Evolutionary conservation across 2,329 filamentous ascomycete genomes (phyloP), one percentile per base, ranked within the genome.

Genomic region (Aspergillus hiratsukae): DNA sequence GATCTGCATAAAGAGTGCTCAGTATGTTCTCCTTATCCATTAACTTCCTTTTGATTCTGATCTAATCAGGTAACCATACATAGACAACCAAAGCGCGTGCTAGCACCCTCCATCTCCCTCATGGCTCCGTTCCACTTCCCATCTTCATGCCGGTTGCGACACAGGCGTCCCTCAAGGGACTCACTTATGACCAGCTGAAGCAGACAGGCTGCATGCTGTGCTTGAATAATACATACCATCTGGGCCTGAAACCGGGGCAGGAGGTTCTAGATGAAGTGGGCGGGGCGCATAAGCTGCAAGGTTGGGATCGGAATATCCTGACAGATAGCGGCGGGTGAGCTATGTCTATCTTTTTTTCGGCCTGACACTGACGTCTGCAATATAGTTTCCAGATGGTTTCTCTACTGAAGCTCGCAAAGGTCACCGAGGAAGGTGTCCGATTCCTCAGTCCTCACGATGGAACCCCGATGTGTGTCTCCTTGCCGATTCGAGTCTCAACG

Each of bases 131-230:
- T 27, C 85, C 89, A 66, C 83, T 97, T 29, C 94, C 95, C 7
- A 86, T 97, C 57, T 99, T 99, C 75, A 99, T 99, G 94, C 94
- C 94, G 17, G 94, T 99, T 46, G 94, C 94, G 29, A 99, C 94
- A 0, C 94, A 99, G 75, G 94, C 90, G 1, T 96, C 93, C 0
- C 81, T 99, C 41, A 99, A 99, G 72, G 94, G 94, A 46, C 77
- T 99, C 55, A 97, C 94, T 0, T 91, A 93, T 1, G 87, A 93
- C 63, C 94, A 99, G 70, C 81, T 99, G 2, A 92, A 94, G 66
- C 87, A 90, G 53, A 95, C 92, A 0, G 86, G 90, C 46, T 99
- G 95, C 69, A 86, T 89, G 57, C 78, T 99, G 45, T 99, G 94
- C 73, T 79, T 99, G 62, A 99, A 99, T 78, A 99, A 99, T 76